These are phyloP conservation scores for Phaeoacremonium minimum DNA, from an alignment of 2,329 filamentous ascomycete genomes.

Conservation along the genomic window DNA sequence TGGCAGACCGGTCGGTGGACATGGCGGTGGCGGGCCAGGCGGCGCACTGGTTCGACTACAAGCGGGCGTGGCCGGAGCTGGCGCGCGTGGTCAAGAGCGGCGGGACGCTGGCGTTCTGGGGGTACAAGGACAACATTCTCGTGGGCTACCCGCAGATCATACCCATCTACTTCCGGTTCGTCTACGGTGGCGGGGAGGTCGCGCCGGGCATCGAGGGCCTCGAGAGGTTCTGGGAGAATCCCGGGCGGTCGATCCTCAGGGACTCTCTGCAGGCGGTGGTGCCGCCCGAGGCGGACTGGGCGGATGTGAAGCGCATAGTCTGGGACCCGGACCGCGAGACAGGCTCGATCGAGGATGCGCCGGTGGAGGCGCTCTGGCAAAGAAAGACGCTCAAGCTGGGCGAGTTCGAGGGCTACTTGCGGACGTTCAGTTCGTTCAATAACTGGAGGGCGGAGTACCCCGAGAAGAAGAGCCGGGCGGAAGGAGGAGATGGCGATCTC, in stretches of 20 bases:
- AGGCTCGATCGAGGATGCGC: constrained; percentile 21
- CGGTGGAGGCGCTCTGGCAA: constrained; percentile 39
- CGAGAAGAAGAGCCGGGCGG: constrained; percentile 37
- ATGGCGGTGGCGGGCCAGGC: constrained; percentile 48
- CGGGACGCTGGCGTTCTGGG: constrained; percentile 61
- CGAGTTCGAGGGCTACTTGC: constrained; percentile 55
- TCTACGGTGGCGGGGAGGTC: constrained; percentile 45
- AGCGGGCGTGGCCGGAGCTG: constrained; percentile 49
- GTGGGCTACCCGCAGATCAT: constrained; percentile 48
- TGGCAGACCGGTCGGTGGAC: constrained; percentile 47
- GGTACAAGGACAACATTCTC: constrained; percentile 61
- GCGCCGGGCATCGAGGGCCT: constrained; percentile 41
- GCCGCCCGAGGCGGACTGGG: constrained; percentile 48
- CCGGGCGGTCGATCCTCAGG: constrained; percentile 51
- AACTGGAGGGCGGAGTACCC: constrained; percentile 55
- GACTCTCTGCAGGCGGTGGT: constrained; percentile 45
- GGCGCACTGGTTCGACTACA: constrained; percentile 64
- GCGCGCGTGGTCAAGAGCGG: constrained; percentile 46
- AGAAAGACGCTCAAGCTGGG: constrained; percentile 49
- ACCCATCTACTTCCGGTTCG: constrained; percentile 47
- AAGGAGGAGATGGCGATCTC: constrained; percentile 56
- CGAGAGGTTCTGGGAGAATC: constrained; percentile 58
- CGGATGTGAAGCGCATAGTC: constrained; percentile 44
- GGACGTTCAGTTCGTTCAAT: constrained; percentile 57
- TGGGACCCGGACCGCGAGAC: constrained; percentile 48